A percentile compares a stretch with the other conserved stretches of the same genome.
Conservation (phyloP, 2,329 filamentous ascomycete species). For the Botrytis medusae region DNA sequence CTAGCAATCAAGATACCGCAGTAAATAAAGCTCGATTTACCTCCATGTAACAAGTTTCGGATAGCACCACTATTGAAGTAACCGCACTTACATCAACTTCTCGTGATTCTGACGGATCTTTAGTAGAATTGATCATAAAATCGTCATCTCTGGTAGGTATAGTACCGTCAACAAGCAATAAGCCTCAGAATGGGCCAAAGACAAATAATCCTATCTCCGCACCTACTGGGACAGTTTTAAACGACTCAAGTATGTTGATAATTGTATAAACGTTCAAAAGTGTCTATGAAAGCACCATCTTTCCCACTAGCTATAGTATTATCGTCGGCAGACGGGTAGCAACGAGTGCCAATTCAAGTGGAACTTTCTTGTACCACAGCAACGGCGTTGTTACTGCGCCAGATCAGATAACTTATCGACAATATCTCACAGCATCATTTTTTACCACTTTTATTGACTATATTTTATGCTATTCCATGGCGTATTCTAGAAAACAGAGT, state of each 20-base stretch:
- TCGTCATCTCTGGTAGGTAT: not conserved
- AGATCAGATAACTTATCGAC: not conserved
- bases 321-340: not conserved
- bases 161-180: not conserved
- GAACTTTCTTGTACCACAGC: not conserved
- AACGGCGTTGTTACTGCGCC: not conserved
- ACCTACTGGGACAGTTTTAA: not conserved
- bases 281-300: conserved; percentile 1
- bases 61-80: not conserved
- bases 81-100: not conserved
- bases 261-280: conserved; percentile 4
- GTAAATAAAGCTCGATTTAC: too few relatives aligned
- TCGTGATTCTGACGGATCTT: not conserved
- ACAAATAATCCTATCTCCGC: too few relatives aligned
- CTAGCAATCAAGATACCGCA: not conserved
- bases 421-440: conserved; percentile 15
- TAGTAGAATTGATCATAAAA: not conserved
- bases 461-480: conserved; percentile 12
- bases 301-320: not conserved
- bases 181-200: not conserved
- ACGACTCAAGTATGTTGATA: not conserved
- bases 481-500: conserved; percentile 3
- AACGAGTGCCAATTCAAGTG: conserved; percentile 12
- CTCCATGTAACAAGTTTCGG: not conserved
- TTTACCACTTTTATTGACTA: not conserved